Conservation (phyloP, 805 yeast species). For the Candida montana region DNA sequence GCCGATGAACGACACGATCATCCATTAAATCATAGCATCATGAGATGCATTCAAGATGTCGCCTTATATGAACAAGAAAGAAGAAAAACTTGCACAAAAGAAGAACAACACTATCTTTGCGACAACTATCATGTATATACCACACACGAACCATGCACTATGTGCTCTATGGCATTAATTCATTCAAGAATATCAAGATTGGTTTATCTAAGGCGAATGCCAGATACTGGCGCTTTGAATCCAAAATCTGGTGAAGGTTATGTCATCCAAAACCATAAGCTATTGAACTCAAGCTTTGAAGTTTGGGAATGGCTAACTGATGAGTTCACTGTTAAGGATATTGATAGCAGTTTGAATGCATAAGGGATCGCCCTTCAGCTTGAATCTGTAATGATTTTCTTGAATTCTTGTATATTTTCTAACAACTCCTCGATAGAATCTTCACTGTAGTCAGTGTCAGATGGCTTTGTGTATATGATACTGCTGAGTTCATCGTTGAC, state of each 20-base stretch:
- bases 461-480: conserved; percentile 17
- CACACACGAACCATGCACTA: conserved; percentile 93
- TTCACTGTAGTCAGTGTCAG: not conserved
- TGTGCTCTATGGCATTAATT: conserved; percentile 94
- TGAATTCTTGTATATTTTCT: conserved; percentile 15
- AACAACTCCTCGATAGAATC: conserved; percentile 15
- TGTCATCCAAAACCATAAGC: conserved; percentile 68
- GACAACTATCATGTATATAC: conserved; percentile 73
- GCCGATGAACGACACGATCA: conserved; percentile 38
- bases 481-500: conserved; percentile 23
- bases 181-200: conserved; percentile 80
- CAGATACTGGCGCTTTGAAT: conserved; percentile 49
- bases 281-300: conserved; percentile 84
- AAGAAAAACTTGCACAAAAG: conserved; percentile 23
- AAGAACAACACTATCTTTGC: conserved; percentile 53
- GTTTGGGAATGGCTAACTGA: conserved; percentile 66
- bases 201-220: conserved; percentile 48
- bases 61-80: conserved; percentile 48
- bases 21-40: conserved; percentile 69
- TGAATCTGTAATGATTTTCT: not conserved
- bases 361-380: too few relatives aligned
- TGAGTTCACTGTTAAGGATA: conserved; percentile 20
- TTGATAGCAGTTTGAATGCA: conserved; percentile 24
- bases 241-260: conserved; percentile 58
- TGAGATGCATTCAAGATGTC: conserved; percentile 61